Base-by-base conservation (phyloP, 129 eudicot genomes). In the Tagetes patula region DNA sequence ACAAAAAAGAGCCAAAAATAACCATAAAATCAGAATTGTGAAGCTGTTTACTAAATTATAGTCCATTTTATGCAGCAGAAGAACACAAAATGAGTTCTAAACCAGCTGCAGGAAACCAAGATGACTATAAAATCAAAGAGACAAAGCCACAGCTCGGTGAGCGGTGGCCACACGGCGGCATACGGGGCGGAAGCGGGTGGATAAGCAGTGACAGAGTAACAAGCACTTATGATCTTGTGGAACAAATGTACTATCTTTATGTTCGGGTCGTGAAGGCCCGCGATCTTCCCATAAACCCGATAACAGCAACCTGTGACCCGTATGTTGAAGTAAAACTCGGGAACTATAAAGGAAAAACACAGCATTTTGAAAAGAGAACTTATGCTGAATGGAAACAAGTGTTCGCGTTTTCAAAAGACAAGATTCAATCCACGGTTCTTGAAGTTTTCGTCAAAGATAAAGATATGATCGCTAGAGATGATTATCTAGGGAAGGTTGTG, bases 191-290 rank as follows among this genome's bases (percentile, higher is more conserved):
- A 2, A 91, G 98, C 38, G 98, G 96, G 63, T 85, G 91, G 98
- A 79, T 87, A 20, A 79, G 80, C 73, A 80, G 89, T 36, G 98
- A 90, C 53, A 84, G 90, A 54, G 76, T 82, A 69, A 79, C 96
- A 14, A 88, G 96, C 84, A 90, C 98, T 36, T 90, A 81, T 46
- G 98, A 94, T 75, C 98, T 94, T n/a, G 98, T 94, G 33, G 98
- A 94, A 53, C 98, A 94, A 68, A 94, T 87, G 90, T 77, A 85
- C 36, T 94, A 89, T 67, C 96, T 94, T 45, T 94, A 90, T 63
- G 98, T 90, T 75, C 92, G 96, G 7, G 98, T 94, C 5, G 98
- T 87, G 38, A 94, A 88, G 69, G 98, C 96, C 8, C 80, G 70
- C 34, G 96, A 89, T 69, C 79, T 93, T 6, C 96, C 98, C 0